Conservation (phyloP, 495 filamentous ascomycete species). For the Aspergillus nanangensis region DNA sequence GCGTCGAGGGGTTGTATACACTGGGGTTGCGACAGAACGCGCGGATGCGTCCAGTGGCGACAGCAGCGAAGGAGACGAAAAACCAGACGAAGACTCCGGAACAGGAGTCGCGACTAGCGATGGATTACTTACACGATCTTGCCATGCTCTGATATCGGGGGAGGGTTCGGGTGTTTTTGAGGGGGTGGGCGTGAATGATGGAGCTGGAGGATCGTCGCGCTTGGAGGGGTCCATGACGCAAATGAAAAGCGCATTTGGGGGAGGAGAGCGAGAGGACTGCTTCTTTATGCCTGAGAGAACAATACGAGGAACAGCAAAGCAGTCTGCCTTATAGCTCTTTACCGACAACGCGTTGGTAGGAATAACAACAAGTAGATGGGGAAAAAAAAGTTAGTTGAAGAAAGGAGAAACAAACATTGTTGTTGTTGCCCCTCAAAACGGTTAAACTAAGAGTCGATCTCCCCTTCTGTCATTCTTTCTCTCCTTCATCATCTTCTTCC, state of each 20-base stretch:
- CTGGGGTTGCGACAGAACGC: conserved; percentile 16
- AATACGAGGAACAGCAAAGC: conserved; percentile 2
- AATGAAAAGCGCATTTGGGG: conserved; percentile 11
- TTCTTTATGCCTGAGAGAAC: neutral
- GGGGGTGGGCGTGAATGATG: conserved; percentile 22
- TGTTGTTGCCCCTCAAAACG: no score
- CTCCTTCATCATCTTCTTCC: neutral
- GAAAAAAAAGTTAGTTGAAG: conserved; percentile 7
- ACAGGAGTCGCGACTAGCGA: conserved; percentile 42
- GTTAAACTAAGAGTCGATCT: no score
- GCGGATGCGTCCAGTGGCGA: conserved; percentile 25
- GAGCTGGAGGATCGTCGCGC: conserved; percentile 16
- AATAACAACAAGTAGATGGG: neutral
- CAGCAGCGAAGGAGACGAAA: conserved; percentile 24
- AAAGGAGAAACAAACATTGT: no score
- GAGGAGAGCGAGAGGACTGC: conserved; percentile 4
- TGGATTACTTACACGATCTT: conserved; percentile 42
- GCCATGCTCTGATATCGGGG: conserved; percentile 9
- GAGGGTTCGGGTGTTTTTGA: conserved; percentile 13
- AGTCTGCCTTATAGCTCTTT: no score
- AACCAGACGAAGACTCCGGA: conserved; percentile 36
- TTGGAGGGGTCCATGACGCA: conserved; percentile 36
- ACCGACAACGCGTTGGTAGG: conserved; percentile 3
- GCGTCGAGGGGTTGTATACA: conserved; percentile 38
- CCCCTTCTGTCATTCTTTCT: conserved; percentile 6